phyloP scores from a whole-genome alignment of 352 stramenopile genomes.

The Peronospora tabacina region DNA sequence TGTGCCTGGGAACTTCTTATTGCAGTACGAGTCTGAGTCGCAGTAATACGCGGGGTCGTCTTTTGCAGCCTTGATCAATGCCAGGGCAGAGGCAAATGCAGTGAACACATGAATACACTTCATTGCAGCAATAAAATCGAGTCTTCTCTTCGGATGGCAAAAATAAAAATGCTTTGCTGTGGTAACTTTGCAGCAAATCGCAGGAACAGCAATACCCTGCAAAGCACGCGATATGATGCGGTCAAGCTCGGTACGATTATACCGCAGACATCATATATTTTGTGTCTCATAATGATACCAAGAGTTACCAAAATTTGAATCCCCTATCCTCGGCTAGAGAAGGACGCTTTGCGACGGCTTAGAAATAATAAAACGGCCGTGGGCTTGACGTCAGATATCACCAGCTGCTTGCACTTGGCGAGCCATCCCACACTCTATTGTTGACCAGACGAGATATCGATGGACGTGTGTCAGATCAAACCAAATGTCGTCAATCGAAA shows the following conservation, averaged over 20 bases:
- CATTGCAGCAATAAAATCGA: conserved; percentile 18
- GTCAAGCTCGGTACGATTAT: conserved; percentile 8
- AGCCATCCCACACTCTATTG: not conserved
- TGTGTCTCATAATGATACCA: conserved; percentile 10
- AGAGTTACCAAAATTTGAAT: conserved; percentile 17
- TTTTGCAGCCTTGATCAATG: conserved; percentile 22
- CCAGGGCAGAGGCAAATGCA: conserved; percentile 28
- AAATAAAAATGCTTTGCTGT: conserved; percentile 20
- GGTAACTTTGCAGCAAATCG: conserved; percentile 4
- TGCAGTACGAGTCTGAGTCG: conserved; percentile 64
- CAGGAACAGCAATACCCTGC: conserved; percentile 11
- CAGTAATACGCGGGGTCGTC: conserved; percentile 45
- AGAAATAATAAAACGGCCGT: conserved; percentile 18
- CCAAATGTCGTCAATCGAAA: not conserved
- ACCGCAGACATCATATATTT: conserved; percentile 3
- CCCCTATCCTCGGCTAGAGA: conserved; percentile 14
- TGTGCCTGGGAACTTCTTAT: conserved; percentile 51
- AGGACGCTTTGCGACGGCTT: not conserved
- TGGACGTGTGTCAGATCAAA: not conserved
- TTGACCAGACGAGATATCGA: not conserved
- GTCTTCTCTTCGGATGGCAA: conserved; percentile 14
- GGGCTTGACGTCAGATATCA: not conserved
- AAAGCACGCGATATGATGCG: conserved; percentile 2
- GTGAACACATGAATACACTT: conserved; percentile 33
- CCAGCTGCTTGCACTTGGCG: not conserved